phyloP scores from a whole-genome alignment of 257 asterid species.

The Nicotiana tabacum region DNA sequence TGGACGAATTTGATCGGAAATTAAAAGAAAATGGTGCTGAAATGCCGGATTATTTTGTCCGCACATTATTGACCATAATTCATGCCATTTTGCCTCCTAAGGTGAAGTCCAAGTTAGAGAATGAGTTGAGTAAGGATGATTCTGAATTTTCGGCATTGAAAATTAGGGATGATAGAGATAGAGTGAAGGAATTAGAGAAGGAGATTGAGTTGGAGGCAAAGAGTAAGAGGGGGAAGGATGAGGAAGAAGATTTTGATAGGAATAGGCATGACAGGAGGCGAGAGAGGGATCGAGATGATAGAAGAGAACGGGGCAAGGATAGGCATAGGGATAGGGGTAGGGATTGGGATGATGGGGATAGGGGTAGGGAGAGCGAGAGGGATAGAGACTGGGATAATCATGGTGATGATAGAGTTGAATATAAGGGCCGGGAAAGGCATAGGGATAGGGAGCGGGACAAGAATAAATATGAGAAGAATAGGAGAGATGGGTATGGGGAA shows the following conservation, averaged over 20 bases:
- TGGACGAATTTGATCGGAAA: slow-evolving; percentile 51
- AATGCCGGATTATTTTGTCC: slow-evolving; percentile 86
- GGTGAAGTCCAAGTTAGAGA: slow-evolving; percentile 24
- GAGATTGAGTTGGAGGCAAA: slow-evolving; percentile 68
- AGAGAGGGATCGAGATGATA: slow-evolving; percentile 23
- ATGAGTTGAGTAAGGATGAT: slow-evolving; percentile 8
- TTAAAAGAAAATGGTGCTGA: slow-evolving; percentile 72
- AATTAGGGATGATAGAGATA: slow-evolving; percentile 61
- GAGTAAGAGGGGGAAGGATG: slow-evolving; percentile 32
- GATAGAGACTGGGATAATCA: slow-evolving; percentile 28
- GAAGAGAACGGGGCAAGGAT: slow-evolving; percentile 9
- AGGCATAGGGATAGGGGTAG: slow-evolving; percentile 10
- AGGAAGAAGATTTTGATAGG: slow-evolving; percentile 15
- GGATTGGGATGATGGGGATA: neutral
- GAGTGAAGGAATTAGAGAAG: slow-evolving; percentile 76
- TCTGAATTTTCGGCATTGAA: slow-evolving; percentile 46
- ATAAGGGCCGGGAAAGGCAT: neutral
- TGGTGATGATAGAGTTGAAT: neutral
- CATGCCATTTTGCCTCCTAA: slow-evolving; percentile 79
- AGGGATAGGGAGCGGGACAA: slow-evolving; percentile 20
- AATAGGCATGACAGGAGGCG: slow-evolving; percentile 4
- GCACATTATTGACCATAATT: slow-evolving; percentile 71
- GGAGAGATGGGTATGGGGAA: slow-evolving; percentile 28
- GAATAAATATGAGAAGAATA: slow-evolving; percentile 4
- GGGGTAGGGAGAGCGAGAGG: slow-evolving; percentile 26